Evolutionary conservation across 164 flowering plant species (phyloP).

Genomic region (Berberis thunbergii): DNA sequence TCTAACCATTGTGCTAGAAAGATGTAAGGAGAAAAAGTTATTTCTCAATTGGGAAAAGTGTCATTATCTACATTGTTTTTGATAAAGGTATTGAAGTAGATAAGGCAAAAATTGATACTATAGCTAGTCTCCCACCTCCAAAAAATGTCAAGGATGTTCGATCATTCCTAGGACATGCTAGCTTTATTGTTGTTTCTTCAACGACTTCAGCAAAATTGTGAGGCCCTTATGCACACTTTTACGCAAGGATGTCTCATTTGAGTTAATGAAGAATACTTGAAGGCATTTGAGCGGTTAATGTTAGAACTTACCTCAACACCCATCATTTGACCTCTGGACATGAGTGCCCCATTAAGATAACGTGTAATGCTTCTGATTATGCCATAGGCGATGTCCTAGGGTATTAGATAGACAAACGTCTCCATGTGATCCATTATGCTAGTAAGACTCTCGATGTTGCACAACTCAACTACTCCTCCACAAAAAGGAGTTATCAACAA

Average conservation of each 20-base stretch:
- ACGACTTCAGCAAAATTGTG: too few relatives aligned
- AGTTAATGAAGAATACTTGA: background rate
- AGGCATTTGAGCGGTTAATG: too few relatives aligned
- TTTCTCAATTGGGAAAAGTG: background rate
- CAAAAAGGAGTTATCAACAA: background rate
- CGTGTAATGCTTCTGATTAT: too few relatives aligned
- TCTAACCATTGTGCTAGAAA: background rate
- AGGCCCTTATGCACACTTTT: too few relatives aligned
- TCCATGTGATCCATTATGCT: too few relatives aligned
- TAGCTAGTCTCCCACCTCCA: background rate
- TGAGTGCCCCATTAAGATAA: background rate
- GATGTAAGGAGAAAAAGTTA: background rate
- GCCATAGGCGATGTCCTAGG: too few relatives aligned
- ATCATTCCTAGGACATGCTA: background rate
- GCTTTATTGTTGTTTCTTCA: background rate
- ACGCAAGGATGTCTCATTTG: background rate
- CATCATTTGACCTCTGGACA: background rate
- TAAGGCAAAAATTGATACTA: background rate
- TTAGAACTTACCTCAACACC: too few relatives aligned
- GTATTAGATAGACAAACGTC: too few relatives aligned
- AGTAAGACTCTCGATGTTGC: too few relatives aligned
- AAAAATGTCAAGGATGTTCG: too few relatives aligned
- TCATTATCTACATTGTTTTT: background rate
- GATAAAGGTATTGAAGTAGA: too few relatives aligned
- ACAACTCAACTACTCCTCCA: too few relatives aligned